Conservation (phyloP, 495 filamentous ascomycete genomes). For the Aspergillus affinis region DNA sequence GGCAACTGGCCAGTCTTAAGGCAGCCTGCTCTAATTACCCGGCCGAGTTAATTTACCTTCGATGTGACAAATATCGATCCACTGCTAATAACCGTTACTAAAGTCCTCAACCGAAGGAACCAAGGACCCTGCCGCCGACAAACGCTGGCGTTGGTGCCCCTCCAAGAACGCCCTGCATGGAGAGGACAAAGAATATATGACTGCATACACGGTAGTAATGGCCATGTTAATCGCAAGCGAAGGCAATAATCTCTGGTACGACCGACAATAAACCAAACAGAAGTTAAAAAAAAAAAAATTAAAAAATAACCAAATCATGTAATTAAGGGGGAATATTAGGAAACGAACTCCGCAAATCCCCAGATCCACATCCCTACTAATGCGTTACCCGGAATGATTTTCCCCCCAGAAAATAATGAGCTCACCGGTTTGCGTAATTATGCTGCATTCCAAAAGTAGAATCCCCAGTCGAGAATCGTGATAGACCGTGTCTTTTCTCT, state of each 20-base stretch:
- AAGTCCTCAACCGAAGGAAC: not conserved
- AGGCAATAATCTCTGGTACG: no score
- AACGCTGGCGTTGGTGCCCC: not conserved
- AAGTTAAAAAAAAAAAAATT: no score
- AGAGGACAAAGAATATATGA: not conserved
- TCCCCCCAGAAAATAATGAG: slow-evolving; percentile 1
- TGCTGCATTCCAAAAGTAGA: not conserved
- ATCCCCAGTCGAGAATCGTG: not conserved
- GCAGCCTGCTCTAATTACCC: not conserved
- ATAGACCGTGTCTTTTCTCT: not conserved
- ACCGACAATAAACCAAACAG: not conserved
- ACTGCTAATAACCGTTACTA: not conserved
- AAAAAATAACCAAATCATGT: not conserved
- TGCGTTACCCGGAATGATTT: slow-evolving; percentile 9
- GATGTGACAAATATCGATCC: not conserved
- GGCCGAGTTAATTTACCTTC: not conserved
- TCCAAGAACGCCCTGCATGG: slow-evolving; percentile 14
- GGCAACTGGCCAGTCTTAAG: not conserved
- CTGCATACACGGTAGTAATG: not conserved
- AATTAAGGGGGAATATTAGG: slow-evolving; percentile 13
- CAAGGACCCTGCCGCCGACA: slow-evolving; percentile 2
- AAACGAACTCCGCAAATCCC: slow-evolving; percentile 23
- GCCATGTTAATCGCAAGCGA: no score
- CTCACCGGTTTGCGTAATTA: not conserved
- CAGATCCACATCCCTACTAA: slow-evolving; percentile 16